Conservation (phyloP, 805 yeast species). For the Hanseniaspora thailandica region DNA sequence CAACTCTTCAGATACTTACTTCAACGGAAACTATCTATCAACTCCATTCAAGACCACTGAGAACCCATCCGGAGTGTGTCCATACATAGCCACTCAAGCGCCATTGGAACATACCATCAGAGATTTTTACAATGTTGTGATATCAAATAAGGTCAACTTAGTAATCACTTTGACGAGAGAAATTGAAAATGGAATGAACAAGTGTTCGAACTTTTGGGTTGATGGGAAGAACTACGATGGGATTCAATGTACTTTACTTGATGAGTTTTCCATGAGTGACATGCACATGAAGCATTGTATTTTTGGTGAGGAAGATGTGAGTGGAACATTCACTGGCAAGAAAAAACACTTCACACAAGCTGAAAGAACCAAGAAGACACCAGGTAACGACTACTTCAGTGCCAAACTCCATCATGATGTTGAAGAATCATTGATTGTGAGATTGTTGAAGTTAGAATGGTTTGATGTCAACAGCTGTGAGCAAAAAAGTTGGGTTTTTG, state of each 20-base stretch:
- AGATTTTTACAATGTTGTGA: constrained; percentile 75
- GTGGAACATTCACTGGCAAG: constrained; percentile 1
- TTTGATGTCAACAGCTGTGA: neutral
- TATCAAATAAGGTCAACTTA: constrained; percentile 50
- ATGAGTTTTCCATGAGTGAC: constrained; percentile 1
- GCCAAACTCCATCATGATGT: constrained; percentile 6
- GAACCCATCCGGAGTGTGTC: constrained; percentile 18
- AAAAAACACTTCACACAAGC: neutral
- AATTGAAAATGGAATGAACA: constrained; percentile 62
- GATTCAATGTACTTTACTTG: neutral
- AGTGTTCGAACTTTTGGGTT: constrained; percentile 76
- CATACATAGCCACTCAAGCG: constrained; percentile 82
- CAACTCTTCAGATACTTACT: constrained; percentile 40
- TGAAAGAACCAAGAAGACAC: neutral
- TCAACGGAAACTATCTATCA: constrained; percentile 70
- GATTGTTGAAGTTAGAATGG: constrained; percentile 32
- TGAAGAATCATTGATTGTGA: constrained; percentile 23
- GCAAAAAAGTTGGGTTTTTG: constrained; percentile 39
- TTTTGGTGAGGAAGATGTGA: neutral
- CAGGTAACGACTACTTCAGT: constrained; percentile 7
- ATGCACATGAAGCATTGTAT: constrained; percentile 4
- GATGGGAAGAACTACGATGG: constrained; percentile 38
- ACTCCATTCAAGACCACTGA: constrained; percentile 20
- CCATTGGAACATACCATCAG: constrained; percentile 63
- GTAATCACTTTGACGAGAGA: constrained; percentile 68